Evolutionary conservation across 179 eudicot genomes (phyloP), one percentile per base, ranked within the genome.

Genomic region (Actinidia polygama): DNA sequence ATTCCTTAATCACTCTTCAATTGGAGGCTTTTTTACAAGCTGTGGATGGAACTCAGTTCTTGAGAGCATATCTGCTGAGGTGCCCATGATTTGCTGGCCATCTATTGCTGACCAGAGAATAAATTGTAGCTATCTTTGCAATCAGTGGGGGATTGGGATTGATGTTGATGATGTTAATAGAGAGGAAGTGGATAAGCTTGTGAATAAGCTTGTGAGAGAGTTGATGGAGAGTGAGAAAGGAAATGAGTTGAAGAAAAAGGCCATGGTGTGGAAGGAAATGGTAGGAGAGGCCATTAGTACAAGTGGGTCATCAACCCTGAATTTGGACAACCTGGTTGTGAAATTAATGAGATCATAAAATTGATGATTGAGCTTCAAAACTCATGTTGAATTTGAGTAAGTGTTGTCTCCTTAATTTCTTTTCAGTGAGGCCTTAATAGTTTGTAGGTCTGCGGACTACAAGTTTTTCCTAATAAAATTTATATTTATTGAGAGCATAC

Each of bases 31-130:
- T 47, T 66, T 82, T n/a, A 82, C 67, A 30, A 46, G 75, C 23
- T 67, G 54, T 53, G 80, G 80, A 24, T 59, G 71, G 58, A 81
- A 73, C 61, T 81, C 83, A 58, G 61, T 59, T 19, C 59, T 72
- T 54, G 84, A 82, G n/a, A 82, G 84, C 57, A 62, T 82, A 49
- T 75, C 74, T 30, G 70, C 73, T 30, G 80, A 66, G 4, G 73
- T 82, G 9, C 80, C 84, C 0, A 64, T 82, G 49, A 57, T 82
- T n/a, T 77, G 84, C 66, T 82, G 84, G 79, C 84, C 75, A 12
- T 82, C 5, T 10, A 30, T n/a, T 10, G 75, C 64, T 1, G 80
- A 82, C 14, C 84, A 82, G 54, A 51, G 26, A 15, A 53, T 24
- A 30, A 82, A 40, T 11, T 46, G 79, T 23, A 18, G 40, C 54